Evolutionary conservation across 2,329 filamentous ascomycete genomes (phyloP).

Genomic region (Aspergillus fructus): DNA sequence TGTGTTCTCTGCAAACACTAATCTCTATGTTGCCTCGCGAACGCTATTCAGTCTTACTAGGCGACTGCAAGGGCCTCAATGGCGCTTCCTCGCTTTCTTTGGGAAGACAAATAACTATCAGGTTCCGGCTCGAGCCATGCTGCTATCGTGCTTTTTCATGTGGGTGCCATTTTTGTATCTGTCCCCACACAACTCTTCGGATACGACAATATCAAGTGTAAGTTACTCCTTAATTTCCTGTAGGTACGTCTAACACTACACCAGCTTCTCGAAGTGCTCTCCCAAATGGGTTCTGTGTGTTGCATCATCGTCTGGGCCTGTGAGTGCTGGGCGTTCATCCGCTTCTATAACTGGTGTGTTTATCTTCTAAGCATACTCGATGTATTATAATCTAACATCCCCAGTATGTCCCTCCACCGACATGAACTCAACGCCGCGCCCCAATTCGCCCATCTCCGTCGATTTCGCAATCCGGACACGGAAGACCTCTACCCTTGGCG

Average conservation of each 20-base stretch:
- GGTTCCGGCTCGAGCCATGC: slow-evolving; percentile 41
- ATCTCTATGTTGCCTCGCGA: slow-evolving; percentile 36
- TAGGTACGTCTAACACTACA: not conserved
- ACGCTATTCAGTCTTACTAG: slow-evolving; percentile 32
- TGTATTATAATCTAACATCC: not conserved
- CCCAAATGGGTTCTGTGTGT: slow-evolving; percentile 38
- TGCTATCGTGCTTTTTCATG: slow-evolving; percentile 41
- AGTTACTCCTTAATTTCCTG: not conserved
- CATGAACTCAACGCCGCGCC: slow-evolving; percentile 9
- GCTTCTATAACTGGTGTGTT: slow-evolving; percentile 37
- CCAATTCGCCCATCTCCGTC: slow-evolving; percentile 11
- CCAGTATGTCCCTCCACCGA: slow-evolving; percentile 6
- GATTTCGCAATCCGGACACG: slow-evolving; percentile 6
- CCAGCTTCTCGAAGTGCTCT: slow-evolving; percentile 43
- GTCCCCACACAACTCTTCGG: slow-evolving; percentile 9
- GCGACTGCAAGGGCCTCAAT: slow-evolving; percentile 13
- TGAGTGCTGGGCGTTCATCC: slow-evolving; percentile 43
- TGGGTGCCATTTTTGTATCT: slow-evolving; percentile 47
- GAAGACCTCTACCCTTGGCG: slow-evolving; percentile 40
- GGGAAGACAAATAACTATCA: slow-evolving; percentile 25
- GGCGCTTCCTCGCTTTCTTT: slow-evolving; percentile 22
- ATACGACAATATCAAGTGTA: slow-evolving; percentile 17
- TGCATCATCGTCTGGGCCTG: slow-evolving; percentile 42
- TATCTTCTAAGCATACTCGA: too few relatives aligned
- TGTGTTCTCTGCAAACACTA: slow-evolving; percentile 33